A percentile compares a stretch with the other conserved stretches of the same genome.
Evolutionary conservation across 352 stramenopile genomes (phyloP).

Genomic region (Elongisporangium undulatum): DNA sequence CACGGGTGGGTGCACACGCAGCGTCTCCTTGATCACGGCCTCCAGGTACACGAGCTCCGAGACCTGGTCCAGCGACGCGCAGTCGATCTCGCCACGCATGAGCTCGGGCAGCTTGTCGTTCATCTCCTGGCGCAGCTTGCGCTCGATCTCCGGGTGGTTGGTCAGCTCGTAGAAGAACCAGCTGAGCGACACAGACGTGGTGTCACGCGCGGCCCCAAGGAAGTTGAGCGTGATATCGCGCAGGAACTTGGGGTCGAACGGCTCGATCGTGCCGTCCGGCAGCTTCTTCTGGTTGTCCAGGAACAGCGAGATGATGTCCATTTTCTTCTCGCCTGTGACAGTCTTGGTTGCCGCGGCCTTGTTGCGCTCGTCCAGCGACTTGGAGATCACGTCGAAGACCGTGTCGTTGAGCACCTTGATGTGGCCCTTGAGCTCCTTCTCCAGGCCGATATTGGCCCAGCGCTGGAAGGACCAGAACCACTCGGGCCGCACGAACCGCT

Average conservation of each 20-base stretch:
- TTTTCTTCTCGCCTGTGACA: no score
- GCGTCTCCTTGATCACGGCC: constrained; percentile 37
- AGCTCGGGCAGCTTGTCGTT: constrained; percentile 20
- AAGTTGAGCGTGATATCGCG: constrained; percentile 38
- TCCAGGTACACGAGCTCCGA: constrained; percentile 24
- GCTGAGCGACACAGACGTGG: constrained; percentile 35
- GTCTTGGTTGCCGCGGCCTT: no score
- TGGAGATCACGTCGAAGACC: constrained; percentile 18
- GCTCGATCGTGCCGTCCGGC: constrained; percentile 12
- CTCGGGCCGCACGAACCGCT: constrained; percentile 8
- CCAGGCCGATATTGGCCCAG: constrained; percentile 12
- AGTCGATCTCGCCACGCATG: constrained; percentile 13
- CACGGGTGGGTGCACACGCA: constrained; percentile 42
- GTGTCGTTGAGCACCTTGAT: constrained; percentile 16
- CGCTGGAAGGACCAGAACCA: constrained; percentile 20
- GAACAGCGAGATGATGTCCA: no score
- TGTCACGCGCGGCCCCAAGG: constrained; percentile 58
- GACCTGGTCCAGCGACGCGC: constrained; percentile 22
- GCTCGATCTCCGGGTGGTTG: constrained; percentile 41
- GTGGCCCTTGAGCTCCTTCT: constrained; percentile 3
- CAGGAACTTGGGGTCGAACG: constrained; percentile 32
- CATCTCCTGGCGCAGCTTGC: constrained; percentile 23
- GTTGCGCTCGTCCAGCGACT: constrained; percentile 8
- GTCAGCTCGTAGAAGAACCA: constrained; percentile 61
- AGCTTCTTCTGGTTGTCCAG: neutral